phyloP scores from a whole-genome alignment of 2,329 filamentous ascomycete species.

The Madurella mycetomatis region DNA sequence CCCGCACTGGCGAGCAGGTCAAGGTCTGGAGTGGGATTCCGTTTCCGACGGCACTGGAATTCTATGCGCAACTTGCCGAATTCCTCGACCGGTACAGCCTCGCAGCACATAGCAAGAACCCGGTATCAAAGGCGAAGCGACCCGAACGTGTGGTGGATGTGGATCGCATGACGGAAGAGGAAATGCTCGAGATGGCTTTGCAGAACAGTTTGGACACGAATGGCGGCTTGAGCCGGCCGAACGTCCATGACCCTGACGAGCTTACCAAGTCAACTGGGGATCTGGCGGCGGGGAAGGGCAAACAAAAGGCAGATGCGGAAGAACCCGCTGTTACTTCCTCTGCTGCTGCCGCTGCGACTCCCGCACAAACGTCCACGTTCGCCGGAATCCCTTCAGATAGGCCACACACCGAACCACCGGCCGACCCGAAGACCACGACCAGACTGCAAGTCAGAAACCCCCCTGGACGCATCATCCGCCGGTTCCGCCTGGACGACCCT shows the following conservation, averaged over 20 bases:
- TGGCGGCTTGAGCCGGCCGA: slow-evolving; percentile 41
- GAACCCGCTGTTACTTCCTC: slow-evolving; percentile 39
- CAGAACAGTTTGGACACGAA: slow-evolving; percentile 73
- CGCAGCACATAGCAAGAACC: slow-evolving; percentile 83
- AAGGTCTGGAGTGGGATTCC: slow-evolving; percentile 90
- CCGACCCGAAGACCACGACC: slow-evolving; percentile 67
- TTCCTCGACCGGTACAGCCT: slow-evolving; percentile 97
- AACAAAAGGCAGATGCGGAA: slow-evolving; percentile 17
- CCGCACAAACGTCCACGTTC: slow-evolving; percentile 49
- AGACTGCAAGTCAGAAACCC: slow-evolving; percentile 91
- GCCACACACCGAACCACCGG: slow-evolving; percentile 73
- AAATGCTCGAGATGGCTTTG: slow-evolving; percentile 92
- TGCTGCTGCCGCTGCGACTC: slow-evolving; percentile 31
- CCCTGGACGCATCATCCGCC: slow-evolving; percentile 76
- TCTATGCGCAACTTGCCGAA: slow-evolving; percentile 86
- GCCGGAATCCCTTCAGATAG: slow-evolving; percentile 64
- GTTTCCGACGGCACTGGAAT: slow-evolving; percentile 70
- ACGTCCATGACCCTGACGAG: slow-evolving; percentile 77
- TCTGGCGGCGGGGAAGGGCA: slow-evolving; percentile 20
- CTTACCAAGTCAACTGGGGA: slow-evolving; percentile 62
- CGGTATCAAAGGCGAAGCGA: slow-evolving; percentile 73
- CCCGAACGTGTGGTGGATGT: slow-evolving; percentile 65
- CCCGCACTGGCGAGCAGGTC: slow-evolving; percentile 91
- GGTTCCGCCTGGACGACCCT: slow-evolving; percentile 72
- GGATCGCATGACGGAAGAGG: slow-evolving; percentile 89